Evolutionary conservation across 192 early-diverging fungal genomes (phyloP), one percentile per base, ranked within the genome.

Genomic region (Coemansia sp.): DNA sequence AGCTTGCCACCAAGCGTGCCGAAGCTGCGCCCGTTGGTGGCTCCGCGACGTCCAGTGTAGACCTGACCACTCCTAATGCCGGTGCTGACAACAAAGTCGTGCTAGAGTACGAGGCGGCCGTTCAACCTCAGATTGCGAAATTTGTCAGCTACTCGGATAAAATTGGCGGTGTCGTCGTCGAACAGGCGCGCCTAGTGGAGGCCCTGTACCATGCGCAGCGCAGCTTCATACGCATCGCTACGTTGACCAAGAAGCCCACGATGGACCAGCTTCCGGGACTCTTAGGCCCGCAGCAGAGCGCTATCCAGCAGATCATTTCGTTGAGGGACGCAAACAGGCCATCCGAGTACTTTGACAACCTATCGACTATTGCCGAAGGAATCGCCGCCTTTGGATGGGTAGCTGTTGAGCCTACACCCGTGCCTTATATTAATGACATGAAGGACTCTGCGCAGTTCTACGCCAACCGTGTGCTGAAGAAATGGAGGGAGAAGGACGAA

Each of bases 311-410:
- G 50, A 84, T 90, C 55, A 84, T 87, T 65, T 86, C 86, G 37
- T 63, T 97, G 38, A 87, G 87, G 44, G 94, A 97, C 50, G 87
- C 86, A 63, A 94, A 95, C 83, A 85, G 97, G 38, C 76, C 90
- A 17, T 87, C 83, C 29, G 86, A 90, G 38, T 67, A 89, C 31
- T 92, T 89, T 73, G 91, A 90, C 75, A 93, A 97, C 68, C 81
- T 99, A 68, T 88, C 90, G 32, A 82, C 90, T 11, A 90, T 99
- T 17, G 90, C 89, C 46, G 96, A 99, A 69, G 94, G 94, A 72
- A 88, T 94, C 55, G 87, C 91, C 23, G 96, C 93, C 25, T 87
- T 99, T 65, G 93, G 93, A 23, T 99, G 97, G 97, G 91, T 97
- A 38, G 87, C 90, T 2, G 85, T 94, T 21, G 94, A 95, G 72